These are phyloP conservation scores for Rubus idaeus DNA, from an alignment of 306 rosid genomes.

Conservation along the genomic window DNA sequence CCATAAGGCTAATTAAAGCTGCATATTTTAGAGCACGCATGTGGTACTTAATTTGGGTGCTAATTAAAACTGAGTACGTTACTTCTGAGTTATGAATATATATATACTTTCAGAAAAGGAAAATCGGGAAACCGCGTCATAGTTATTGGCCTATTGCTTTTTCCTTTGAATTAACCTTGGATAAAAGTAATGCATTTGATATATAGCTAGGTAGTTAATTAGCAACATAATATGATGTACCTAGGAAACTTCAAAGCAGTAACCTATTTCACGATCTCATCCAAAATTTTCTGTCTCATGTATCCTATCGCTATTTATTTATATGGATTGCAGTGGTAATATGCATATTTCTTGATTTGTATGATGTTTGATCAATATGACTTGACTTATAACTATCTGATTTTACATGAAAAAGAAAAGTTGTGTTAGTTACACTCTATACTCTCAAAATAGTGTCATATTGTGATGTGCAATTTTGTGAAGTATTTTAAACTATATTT, in stretches of 20 bases:
- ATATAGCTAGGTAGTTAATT: no score
- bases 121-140: no score
- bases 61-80: no score
- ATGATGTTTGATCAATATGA: not conserved
- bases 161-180: no score
- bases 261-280: constrained; percentile 12
- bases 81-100: no score
- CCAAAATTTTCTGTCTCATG: not conserved
- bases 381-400: not conserved
- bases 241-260: constrained; percentile 41
- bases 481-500: not conserved
- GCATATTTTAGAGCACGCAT: no score
- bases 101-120: no score
- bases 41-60: no score
- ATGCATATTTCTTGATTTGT: not conserved
- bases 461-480: not conserved
- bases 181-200: no score
- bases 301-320: not conserved
- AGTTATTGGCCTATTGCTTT: no score
- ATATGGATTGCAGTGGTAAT: not conserved
- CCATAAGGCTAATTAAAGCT: no score
- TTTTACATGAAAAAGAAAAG: no score
- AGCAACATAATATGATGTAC: not conserved
- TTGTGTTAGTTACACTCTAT: not conserved
- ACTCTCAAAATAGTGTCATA: not conserved